These are phyloP conservation scores for Cutaneotrichosporon sp. DNA, from an alignment of 1,284 basidiomycete genomes.

Conservation along the genomic window DNA sequence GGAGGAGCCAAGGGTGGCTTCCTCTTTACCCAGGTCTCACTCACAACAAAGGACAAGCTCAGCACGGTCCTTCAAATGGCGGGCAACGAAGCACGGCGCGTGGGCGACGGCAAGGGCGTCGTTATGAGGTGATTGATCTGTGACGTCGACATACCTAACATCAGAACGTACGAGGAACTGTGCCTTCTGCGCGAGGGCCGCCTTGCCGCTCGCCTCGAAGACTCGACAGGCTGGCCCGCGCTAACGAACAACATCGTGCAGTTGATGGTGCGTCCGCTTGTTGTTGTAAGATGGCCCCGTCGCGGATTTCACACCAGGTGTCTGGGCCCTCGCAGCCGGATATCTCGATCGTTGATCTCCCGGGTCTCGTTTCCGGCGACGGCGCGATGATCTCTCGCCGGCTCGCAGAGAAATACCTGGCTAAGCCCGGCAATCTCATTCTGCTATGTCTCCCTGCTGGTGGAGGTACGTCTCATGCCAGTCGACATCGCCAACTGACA, in stretches of 20 bases:
- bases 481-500: background rate
- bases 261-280: conserved; percentile 15
- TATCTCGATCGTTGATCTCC: conserved; percentile 28
- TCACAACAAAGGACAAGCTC: conserved; percentile 3
- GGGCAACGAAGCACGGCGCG: conserved; percentile 22
- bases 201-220: background rate
- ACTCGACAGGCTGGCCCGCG: background rate
- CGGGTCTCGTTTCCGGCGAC: conserved; percentile 14
- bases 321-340: conserved; percentile 17
- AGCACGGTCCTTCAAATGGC: conserved; percentile 12
- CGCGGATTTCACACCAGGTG: conserved; percentile 16
- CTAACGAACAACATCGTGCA: conserved; percentile 24
- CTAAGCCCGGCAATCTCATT: conserved; percentile 18
- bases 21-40: conserved; percentile 2
- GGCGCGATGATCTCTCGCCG: conserved; percentile 1
- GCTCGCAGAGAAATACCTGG: conserved; percentile 17
- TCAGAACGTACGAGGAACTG: conserved; percentile 10
- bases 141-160: background rate
- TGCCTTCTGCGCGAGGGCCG: background rate
- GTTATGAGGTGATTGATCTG: background rate
- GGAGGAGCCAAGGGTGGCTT: background rate
- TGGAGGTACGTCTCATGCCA: conserved; percentile 10
- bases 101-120: background rate
- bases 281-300: background rate
- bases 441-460: conserved; percentile 23